phyloP scores from a whole-genome alignment of 1,284 basidiomycete species.

The Neonothopanus nambi region DNA sequence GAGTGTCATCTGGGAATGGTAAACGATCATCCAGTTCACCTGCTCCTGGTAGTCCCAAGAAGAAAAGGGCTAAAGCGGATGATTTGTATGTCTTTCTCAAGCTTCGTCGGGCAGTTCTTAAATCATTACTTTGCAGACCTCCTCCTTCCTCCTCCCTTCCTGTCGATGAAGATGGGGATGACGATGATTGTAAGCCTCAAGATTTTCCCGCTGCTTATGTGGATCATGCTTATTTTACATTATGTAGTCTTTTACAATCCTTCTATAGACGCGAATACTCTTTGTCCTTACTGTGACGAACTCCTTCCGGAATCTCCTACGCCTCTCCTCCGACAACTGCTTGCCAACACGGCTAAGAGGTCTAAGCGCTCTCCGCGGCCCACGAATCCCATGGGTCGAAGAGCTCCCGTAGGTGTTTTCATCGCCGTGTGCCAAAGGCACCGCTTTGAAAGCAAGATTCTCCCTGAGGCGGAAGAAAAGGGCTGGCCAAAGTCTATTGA shows the following conservation, averaged over 20 bases:
- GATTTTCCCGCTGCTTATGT: neutral
- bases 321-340: constrained; percentile 53
- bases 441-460: constrained; percentile 66
- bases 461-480: constrained; percentile 65
- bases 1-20: neutral
- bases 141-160: constrained; percentile 1
- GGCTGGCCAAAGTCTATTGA: constrained; percentile 78
- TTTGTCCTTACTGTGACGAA: constrained; percentile 81
- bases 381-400: constrained; percentile 67
- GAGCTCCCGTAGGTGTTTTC: constrained; percentile 61
- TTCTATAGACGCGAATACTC: constrained; percentile 54
- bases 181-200: constrained; percentile 12
- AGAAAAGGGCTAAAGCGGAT: neutral
- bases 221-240: constrained; percentile 7
- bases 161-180: constrained; percentile 25
- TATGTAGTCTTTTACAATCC: constrained; percentile 42
- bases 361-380: constrained; percentile 63
- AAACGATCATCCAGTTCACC: neutral
- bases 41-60: constrained; percentile 1
- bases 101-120: neutral
- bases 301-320: constrained; percentile 64
- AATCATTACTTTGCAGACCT: neutral
- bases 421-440: constrained; percentile 74
- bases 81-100: constrained; percentile 4
- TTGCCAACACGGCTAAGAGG: constrained; percentile 48